Base-by-base conservation (phyloP, 495 filamentous ascomycete species). In the Tuber magnatum region DNA sequence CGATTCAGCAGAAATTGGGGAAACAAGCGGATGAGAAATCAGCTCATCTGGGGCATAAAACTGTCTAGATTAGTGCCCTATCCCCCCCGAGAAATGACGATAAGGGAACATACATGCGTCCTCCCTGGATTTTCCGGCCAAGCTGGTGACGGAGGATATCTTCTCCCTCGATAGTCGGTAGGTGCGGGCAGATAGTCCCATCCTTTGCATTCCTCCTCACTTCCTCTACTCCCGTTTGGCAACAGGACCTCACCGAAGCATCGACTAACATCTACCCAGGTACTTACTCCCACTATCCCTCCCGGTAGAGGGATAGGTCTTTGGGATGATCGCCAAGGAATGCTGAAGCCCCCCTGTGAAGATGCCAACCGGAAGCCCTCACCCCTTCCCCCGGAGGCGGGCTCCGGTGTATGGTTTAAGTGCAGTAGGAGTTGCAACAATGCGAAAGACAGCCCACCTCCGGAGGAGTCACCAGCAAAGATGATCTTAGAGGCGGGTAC, bases 401-500 rank as follows among this genome's bases (percentile, higher is more conserved):
- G 40, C 43, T 77, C 71, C 24, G 75, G 69, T 20, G 83, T 79
- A 39, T 89, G 90, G 46, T 88, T 87, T 32, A 97, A 85, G 56
- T 94, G 89, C 12, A 97, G 86, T 4, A 97, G 81, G 0, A 90
- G 87, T 81, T 93, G 93, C 1, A 94, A 84, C 0, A 98, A 89
- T 9, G 88, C 87, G 4, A 94, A 85, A 18, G 84, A 83, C 6
- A 98, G 87, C 75, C 93, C 92, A 12, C 92, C 94, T 39, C 94
- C 94, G 0, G 94, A 94, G 43, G 90, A 93, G 77, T 98, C 94
- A n/a, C 94, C 94, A 16, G 90, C 87, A 70, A 97, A 84, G 44
- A 94, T 86, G 68, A 98, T 92, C 72, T 94, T 86, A 71, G 86
- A 85, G 3, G 94, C 85, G 6, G 86, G 84, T 7, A 97, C 85